These are phyloP conservation scores for Plasmopara muralis DNA, from an alignment of 352 stramenopile genomes.

Conservation along the genomic window DNA sequence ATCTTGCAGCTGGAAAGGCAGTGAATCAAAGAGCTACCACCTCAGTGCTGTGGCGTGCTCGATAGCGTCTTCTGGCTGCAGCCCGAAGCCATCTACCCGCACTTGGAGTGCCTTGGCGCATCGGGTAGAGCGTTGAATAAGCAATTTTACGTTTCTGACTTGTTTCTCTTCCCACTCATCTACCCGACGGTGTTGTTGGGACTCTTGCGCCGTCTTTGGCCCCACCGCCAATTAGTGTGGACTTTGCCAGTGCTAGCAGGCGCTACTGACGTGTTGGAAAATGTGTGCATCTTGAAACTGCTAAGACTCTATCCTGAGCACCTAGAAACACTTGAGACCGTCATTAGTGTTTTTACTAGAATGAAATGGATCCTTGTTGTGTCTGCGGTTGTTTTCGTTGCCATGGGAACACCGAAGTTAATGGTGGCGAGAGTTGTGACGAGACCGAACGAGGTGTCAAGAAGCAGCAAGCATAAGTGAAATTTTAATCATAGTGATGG, in stretches of 20 bases:
- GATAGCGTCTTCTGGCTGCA: conserved; percentile 32
- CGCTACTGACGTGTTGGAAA: conserved; percentile 39
- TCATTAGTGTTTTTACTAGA: conserved; percentile 26
- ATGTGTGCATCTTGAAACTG: conserved; percentile 35
- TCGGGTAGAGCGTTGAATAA: conserved; percentile 30
- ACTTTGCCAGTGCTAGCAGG: conserved; percentile 25
- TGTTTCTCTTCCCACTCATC: conserved; percentile 43
- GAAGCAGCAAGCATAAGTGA: conserved; percentile 15
- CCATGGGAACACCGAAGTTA: conserved; percentile 13
- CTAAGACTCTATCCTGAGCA: conserved; percentile 30
- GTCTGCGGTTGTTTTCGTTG: conserved; percentile 14
- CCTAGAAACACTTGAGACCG: conserved; percentile 19
- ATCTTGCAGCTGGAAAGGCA: conserved; percentile 25
- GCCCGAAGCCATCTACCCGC: conserved; percentile 21
- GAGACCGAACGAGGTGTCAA: background rate
- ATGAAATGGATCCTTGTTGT: conserved; percentile 34
- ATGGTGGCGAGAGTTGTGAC: background rate
- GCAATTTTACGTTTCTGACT: conserved; percentile 41
- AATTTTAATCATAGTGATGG: background rate
- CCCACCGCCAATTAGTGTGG: conserved; percentile 8
- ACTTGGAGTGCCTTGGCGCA: conserved; percentile 32
- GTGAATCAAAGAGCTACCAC: conserved; percentile 27
- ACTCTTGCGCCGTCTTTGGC: conserved; percentile 28
- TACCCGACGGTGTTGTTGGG: conserved; percentile 30
- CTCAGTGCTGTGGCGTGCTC: conserved; percentile 30